Percentiles rank a stretch among this genome's conserved stretches.
Evolutionary conservation across 2,329 filamentous ascomycete species (phyloP).

Genomic region (Phoma herbarum): DNA sequence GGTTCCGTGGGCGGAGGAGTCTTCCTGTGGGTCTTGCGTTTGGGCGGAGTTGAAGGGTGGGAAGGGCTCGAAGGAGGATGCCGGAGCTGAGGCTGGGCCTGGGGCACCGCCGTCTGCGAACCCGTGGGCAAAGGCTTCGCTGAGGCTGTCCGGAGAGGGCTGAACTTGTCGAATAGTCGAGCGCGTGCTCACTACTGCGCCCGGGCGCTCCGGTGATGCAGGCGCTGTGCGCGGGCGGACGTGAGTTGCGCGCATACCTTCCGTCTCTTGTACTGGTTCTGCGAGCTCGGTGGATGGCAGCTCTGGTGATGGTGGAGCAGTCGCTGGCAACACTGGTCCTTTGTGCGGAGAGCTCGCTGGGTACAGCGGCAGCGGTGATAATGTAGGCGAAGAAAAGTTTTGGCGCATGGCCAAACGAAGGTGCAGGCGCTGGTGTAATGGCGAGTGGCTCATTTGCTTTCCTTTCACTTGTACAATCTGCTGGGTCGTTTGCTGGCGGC

Average conservation of each 20-base stretch:
- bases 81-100: neutral
- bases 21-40: neutral
- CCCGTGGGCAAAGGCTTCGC: slow-evolving; percentile 15
- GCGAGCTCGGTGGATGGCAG: neutral
- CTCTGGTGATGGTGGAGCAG: slow-evolving; percentile 8
- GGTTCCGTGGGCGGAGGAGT: neutral
- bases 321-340: neutral
- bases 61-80: slow-evolving; percentile 12
- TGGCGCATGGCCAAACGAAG: slow-evolving; percentile 16
- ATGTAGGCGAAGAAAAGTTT: slow-evolving; percentile 10
- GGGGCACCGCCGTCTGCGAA: slow-evolving; percentile 13
- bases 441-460: slow-evolving; percentile 21
- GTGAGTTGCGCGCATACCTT: slow-evolving; percentile 28
- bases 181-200: slow-evolving; percentile 29
- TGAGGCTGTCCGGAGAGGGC: slow-evolving; percentile 35
- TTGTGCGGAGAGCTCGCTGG: neutral
- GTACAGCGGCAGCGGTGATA: slow-evolving; percentile 10
- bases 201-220: slow-evolving; percentile 25
- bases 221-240: slow-evolving; percentile 28
- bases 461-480: slow-evolving; percentile 5
- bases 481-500: neutral
- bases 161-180: slow-evolving; percentile 43
- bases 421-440: slow-evolving; percentile 16
- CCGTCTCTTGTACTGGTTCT: neutral
- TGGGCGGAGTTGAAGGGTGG: slow-evolving; percentile 1